Conservation (phyloP, 1,284 basidiomycete genomes). For the Polyporus tsugae region DNA sequence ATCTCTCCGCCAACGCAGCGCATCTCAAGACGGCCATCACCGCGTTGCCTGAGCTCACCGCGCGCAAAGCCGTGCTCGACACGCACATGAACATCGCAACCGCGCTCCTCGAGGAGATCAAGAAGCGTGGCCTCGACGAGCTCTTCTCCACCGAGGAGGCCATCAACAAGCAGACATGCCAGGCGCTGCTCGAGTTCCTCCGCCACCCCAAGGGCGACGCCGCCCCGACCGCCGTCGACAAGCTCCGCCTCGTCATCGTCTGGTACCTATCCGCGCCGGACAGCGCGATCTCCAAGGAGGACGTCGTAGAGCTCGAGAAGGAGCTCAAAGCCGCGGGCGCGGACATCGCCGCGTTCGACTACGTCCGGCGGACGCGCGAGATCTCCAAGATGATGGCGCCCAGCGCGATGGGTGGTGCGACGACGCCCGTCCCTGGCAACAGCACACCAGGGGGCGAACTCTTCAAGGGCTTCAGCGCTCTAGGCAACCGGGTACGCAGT, state of each 20-base stretch:
- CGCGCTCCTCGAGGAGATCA: slow-evolving; percentile 94
- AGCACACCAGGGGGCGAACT: slow-evolving; percentile 79
- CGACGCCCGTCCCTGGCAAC: slow-evolving; percentile 80
- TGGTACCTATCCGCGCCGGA: slow-evolving; percentile 93
- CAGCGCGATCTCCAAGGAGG: slow-evolving; percentile 83
- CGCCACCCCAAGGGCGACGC: slow-evolving; percentile 72
- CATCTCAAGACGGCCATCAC: slow-evolving; percentile 98
- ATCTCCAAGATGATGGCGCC: slow-evolving; percentile 84
- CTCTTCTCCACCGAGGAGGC: slow-evolving; percentile 97
- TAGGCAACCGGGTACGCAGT: slow-evolving; percentile 84
- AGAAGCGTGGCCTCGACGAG: slow-evolving; percentile 94
- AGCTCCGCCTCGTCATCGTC: slow-evolving; percentile 92
- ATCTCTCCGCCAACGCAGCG: slow-evolving; percentile 93
- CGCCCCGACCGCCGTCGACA: slow-evolving; percentile 82
- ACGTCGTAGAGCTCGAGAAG: slow-evolving; percentile 87
- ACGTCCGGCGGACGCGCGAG: slow-evolving; percentile 92
- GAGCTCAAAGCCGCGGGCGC: slow-evolving; percentile 85
- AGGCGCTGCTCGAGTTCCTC: slow-evolving; percentile 85
- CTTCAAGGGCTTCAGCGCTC: slow-evolving; percentile 91
- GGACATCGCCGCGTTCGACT: slow-evolving; percentile 88
- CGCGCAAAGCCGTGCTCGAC: slow-evolving; percentile 95
- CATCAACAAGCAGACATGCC: slow-evolving; percentile 85
- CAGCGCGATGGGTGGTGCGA: slow-evolving; percentile 60
- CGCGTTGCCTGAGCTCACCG: slow-evolving; percentile 96
- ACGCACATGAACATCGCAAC: slow-evolving; percentile 99